phyloP scores from a whole-genome alignment of 805 yeast species.

The Cyberlindnera meyerae region DNA sequence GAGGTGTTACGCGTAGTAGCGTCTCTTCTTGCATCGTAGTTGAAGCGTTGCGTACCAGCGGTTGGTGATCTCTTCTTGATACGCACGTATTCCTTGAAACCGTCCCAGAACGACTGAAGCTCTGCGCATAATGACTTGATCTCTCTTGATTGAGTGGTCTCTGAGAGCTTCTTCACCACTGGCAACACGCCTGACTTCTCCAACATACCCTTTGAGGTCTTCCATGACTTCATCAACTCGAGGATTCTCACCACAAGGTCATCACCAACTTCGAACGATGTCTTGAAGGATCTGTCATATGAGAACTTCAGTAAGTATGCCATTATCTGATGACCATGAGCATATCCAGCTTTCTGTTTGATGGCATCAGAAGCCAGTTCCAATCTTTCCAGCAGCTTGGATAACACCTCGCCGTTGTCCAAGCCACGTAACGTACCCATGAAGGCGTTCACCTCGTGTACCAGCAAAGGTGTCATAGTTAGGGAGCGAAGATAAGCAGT shows the following conservation, averaged over 20 bases:
- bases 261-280: slow-evolving; percentile 27
- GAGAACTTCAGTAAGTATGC: slow-evolving; percentile 48
- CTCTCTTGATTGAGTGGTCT: slow-evolving; percentile 22
- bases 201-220: slow-evolving; percentile 72
- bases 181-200: slow-evolving; percentile 68
- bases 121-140: slow-evolving; percentile 35
- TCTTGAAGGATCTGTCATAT: slow-evolving; percentile 14
- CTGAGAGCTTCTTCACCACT: slow-evolving; percentile 42
- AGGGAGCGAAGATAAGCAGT: slow-evolving; percentile 60
- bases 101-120: slow-evolving; percentile 64
- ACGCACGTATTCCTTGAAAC: slow-evolving; percentile 74
- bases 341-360: slow-evolving; percentile 56
- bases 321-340: slow-evolving; percentile 85
- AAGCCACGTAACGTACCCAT: slow-evolving; percentile 78
- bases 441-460: slow-evolving; percentile 66
- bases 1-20: neutral
- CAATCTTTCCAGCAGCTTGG: slow-evolving; percentile 65
- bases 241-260: slow-evolving; percentile 46
- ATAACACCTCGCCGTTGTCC: slow-evolving; percentile 60
- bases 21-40: slow-evolving; percentile 20
- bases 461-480: slow-evolving; percentile 43
- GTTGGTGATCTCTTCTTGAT: slow-evolving; percentile 50
- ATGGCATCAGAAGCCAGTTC: slow-evolving; percentile 47
- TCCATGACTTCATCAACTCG: slow-evolving; percentile 53
- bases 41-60: neutral